phyloP scores from a whole-genome alignment of 2,329 filamentous ascomycete genomes.

The Camptophora hylomeconis region DNA sequence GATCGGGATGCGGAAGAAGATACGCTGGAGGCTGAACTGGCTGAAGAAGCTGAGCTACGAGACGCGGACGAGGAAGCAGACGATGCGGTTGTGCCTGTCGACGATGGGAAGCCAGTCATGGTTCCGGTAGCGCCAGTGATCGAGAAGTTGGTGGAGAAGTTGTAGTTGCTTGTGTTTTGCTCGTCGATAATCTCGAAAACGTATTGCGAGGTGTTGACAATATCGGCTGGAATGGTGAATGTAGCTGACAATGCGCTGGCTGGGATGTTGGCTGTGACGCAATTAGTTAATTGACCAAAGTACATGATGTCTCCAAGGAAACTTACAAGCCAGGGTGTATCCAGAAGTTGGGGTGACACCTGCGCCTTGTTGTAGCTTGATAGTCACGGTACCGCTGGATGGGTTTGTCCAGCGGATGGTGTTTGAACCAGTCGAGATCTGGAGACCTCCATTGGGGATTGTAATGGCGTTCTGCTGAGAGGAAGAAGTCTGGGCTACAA shows the following conservation, averaged over 20 bases:
- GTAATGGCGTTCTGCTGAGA: slow-evolving; percentile 37
- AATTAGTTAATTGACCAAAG: slow-evolving; percentile 2
- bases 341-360: slow-evolving; percentile 30
- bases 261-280: slow-evolving; percentile 28
- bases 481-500: slow-evolving; percentile 29
- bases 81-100: slow-evolving; percentile 18
- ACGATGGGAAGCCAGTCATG: slow-evolving; percentile 16
- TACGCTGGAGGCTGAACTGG: slow-evolving; percentile 1
- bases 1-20: slow-evolving; percentile 2
- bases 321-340: slow-evolving; percentile 31
- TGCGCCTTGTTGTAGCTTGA: slow-evolving; percentile 35
- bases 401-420: slow-evolving; percentile 38
- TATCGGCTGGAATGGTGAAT: slow-evolving; percentile 32
- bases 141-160: slow-evolving; percentile 41
- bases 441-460: slow-evolving; percentile 28
- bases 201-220: slow-evolving; percentile 32
- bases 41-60: not conserved
- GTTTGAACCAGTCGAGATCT: slow-evolving; percentile 33
- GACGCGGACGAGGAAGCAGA: slow-evolving; percentile 5
- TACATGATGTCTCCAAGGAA: not conserved
- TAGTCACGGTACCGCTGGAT: slow-evolving; percentile 36
- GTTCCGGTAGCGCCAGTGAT: slow-evolving; percentile 34
- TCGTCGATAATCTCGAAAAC: slow-evolving; percentile 41
- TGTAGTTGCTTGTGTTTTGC: slow-evolving; percentile 28
- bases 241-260: slow-evolving; percentile 36